Evolutionary conservation across 192 early-diverging fungal species (phyloP).

Genomic region (Physocladia obscura): DNA sequence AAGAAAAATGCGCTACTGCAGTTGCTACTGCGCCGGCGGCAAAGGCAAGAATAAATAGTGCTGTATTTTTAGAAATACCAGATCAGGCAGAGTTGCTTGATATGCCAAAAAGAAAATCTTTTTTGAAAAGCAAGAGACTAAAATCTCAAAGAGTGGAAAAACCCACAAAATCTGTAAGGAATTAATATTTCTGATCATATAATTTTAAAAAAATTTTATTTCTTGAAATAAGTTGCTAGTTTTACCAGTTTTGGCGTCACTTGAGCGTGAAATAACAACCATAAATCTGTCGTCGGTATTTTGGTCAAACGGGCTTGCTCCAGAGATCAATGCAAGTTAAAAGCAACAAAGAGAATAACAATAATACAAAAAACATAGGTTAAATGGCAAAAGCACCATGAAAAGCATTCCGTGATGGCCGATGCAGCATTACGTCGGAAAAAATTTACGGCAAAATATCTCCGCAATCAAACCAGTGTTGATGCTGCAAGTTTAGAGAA

Average conservation of each 20-base stretch:
- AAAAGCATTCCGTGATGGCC: conserved; percentile 20
- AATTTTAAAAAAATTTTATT: not conserved
- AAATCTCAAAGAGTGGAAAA: too few species aligned
- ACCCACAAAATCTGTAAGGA: too few species aligned
- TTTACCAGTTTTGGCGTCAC: not conserved
- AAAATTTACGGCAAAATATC: not conserved
- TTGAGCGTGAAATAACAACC: conserved; percentile 7
- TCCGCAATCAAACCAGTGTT: too few species aligned
- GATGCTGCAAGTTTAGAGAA: too few species aligned
- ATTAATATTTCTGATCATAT: too few species aligned
- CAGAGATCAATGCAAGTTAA: not conserved
- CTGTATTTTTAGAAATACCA: too few species aligned
- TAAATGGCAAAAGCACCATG: conserved; percentile 22
- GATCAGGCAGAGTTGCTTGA: too few species aligned
- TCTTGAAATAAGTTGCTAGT: not conserved
- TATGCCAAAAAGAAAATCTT: too few species aligned
- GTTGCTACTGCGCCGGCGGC: too few species aligned
- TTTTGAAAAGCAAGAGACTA: too few species aligned
- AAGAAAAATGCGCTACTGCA: too few species aligned
- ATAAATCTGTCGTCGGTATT: conserved; percentile 12
- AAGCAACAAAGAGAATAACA: not conserved
- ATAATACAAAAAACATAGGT: not conserved
- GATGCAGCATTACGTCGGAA: conserved; percentile 10
- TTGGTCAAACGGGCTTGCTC: not conserved
- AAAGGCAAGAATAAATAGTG: too few species aligned